These are phyloP conservation scores for rapeseed (Brassica napus) DNA, from an alignment of 345 rosid species.

Conservation along the genomic window DNA sequence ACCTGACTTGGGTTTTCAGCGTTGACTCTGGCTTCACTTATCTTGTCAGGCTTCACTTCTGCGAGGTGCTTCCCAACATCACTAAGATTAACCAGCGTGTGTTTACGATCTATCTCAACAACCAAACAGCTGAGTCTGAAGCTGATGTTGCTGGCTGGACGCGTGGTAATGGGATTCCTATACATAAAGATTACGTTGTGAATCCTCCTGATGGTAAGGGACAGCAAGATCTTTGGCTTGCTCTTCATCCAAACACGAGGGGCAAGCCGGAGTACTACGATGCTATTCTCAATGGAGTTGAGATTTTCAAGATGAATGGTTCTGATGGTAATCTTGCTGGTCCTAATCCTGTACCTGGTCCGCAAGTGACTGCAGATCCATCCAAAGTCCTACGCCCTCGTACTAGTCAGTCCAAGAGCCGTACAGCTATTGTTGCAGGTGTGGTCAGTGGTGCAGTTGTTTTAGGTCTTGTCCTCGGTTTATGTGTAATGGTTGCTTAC, in stretches of 20 bases:
- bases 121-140: conserved; percentile 55
- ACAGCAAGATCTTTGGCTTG: not conserved
- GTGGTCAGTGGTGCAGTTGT: conserved; percentile 50
- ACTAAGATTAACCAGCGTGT: conserved; percentile 69
- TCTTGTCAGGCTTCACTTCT: conserved; percentile 90
- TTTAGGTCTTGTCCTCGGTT: not conserved
- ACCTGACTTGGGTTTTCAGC: conserved; percentile 82
- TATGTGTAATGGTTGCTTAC: not conserved
- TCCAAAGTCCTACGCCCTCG: not conserved
- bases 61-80: conserved; percentile 52
- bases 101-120: conserved; percentile 63
- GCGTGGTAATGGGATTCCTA: not conserved
- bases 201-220: not conserved
- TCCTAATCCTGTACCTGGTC: not conserved
- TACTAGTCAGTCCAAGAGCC: not conserved
- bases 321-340: not conserved
- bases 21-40: conserved; percentile 76
- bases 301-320: not conserved
- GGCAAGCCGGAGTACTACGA: not conserved
- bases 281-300: not conserved
- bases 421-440: conserved; percentile 19
- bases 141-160: conserved; percentile 45
- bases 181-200: not conserved
- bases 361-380: not conserved
- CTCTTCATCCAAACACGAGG: not conserved